Conservation (phyloP, 768 basidiomycete species). For the Saitozyma podzolica region DNA sequence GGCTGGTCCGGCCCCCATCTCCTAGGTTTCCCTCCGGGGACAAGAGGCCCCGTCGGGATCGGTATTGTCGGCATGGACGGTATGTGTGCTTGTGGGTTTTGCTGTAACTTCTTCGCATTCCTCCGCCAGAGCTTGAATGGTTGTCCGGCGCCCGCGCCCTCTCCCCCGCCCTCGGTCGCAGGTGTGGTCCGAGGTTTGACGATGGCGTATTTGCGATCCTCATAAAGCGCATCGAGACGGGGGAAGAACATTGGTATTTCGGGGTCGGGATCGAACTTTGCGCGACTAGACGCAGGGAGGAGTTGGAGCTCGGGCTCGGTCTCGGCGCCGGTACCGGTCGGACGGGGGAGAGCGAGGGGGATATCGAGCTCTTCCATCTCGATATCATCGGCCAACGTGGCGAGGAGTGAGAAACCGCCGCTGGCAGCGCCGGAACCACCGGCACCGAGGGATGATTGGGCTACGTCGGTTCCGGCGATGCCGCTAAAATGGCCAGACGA, state of each 20-base stretch:
- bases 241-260: conserved; percentile 43
- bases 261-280: conserved; percentile 29
- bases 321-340: neutral
- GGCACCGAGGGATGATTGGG: neutral
- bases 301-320: conserved; percentile 12
- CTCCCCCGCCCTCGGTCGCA: conserved; percentile 8
- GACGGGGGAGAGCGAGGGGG: conserved; percentile 17
- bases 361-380: conserved; percentile 47
- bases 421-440: neutral
- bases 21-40: no score
- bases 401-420: conserved; percentile 44
- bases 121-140: no score
- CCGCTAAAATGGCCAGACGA: no score
- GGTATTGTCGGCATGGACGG: no score
- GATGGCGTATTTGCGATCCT: neutral
- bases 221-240: conserved; percentile 7
- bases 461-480: neutral
- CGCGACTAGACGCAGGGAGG: conserved; percentile 11
- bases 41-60: no score
- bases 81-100: no score
- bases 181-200: no score
- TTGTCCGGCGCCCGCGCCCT: neutral
- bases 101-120: no score
- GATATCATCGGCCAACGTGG: conserved; percentile 42
- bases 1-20: neutral